phyloP scores from a whole-genome alignment of 2,329 filamentous ascomycete genomes.

The Westerdykella aurantiaca region DNA sequence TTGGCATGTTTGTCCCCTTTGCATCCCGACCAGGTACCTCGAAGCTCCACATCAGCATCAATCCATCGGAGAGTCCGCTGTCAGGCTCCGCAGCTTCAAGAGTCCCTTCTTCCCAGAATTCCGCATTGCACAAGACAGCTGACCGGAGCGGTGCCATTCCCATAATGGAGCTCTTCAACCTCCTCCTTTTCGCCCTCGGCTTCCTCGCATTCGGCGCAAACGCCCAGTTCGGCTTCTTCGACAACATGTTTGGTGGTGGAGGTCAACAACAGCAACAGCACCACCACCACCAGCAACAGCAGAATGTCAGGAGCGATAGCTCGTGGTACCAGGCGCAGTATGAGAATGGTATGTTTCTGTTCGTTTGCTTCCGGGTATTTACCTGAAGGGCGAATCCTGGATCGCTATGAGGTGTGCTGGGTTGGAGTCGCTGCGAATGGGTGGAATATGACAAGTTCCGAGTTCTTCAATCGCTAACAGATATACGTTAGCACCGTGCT shows the following conservation, averaged over 20 bases:
- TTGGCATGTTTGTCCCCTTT: conserved; percentile 16
- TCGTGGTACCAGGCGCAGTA: conserved; percentile 70
- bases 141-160: conserved; percentile 2
- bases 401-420: too few relatives aligned
- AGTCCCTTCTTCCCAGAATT: neutral
- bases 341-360: conserved; percentile 51
- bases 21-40: conserved; percentile 1
- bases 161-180: conserved; percentile 28
- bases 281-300: conserved; percentile 47
- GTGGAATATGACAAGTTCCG: too few relatives aligned
- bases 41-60: conserved; percentile 23
- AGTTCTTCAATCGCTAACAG: too few relatives aligned
- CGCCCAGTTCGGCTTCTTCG: conserved; percentile 95
- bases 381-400: neutral
- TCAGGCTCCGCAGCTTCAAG: conserved; percentile 1
- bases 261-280: conserved; percentile 53
- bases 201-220: conserved; percentile 58
- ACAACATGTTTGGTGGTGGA: conserved; percentile 83
- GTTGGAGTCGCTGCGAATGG: too few relatives aligned
- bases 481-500: conserved; percentile 62
- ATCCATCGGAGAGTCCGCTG: conserved; percentile 5
- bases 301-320: conserved; percentile 81
- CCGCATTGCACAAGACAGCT: neutral
- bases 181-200: conserved; percentile 28
- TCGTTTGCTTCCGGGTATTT: neutral